Evolutionary conservation across 176 grass and related monocot species (phyloP).

Genomic region (Saccharum spontaneum): DNA sequence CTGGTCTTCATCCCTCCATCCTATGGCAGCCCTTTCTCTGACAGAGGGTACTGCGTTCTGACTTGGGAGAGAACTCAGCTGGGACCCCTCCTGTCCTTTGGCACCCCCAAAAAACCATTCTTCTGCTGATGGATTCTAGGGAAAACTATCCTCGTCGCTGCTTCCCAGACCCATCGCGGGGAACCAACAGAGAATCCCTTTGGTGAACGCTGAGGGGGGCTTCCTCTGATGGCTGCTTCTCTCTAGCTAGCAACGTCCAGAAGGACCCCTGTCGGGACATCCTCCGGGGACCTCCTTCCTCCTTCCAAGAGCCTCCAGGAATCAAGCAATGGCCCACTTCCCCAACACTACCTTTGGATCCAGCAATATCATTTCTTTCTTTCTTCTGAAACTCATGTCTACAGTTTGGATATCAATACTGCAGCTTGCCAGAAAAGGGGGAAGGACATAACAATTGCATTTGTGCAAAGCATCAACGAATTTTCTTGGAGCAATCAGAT

Average conservation of each 20-base stretch:
- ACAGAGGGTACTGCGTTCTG: neutral
- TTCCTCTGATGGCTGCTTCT: neutral
- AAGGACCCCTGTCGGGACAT: neutral
- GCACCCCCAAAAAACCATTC: neutral
- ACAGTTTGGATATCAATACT: neutral
- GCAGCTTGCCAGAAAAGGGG: neutral
- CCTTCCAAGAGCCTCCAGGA: neutral
- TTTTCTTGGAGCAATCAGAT: neutral
- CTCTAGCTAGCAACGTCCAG: neutral
- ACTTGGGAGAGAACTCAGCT: neutral
- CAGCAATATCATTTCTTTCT: neutral
- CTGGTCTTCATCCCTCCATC: neutral
- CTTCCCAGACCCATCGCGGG: neutral
- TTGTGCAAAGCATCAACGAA: neutral
- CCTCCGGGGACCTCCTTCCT: neutral
- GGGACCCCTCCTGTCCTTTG: neutral
- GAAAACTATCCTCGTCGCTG: neutral
- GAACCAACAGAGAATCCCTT: neutral
- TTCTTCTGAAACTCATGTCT: slow-evolving; percentile 10
- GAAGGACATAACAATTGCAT: neutral
- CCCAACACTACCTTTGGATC: neutral
- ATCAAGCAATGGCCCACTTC: neutral
- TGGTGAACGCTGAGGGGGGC: neutral
- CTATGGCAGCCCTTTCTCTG: neutral
- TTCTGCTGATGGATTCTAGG: neutral